These are phyloP conservation scores for Globisporangium mamillatum DNA, from an alignment of 352 stramenopile species.

Conservation along the genomic window DNA sequence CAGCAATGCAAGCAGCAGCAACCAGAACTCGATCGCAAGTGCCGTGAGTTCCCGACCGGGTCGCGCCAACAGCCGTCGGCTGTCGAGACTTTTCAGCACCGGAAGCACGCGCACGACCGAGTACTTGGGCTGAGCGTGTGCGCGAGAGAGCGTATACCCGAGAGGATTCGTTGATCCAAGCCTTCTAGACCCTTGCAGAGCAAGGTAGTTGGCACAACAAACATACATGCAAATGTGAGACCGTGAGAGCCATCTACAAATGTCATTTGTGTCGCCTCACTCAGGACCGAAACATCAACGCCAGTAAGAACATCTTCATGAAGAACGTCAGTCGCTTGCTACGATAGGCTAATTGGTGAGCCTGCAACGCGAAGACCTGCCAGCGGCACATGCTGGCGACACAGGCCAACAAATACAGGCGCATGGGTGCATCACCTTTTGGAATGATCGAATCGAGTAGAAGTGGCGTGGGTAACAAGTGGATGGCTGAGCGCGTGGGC, in stretches of 20 bases:
- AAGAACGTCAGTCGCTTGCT: too few relatives aligned
- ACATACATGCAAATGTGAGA: too few relatives aligned
- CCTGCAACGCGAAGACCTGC: too few relatives aligned
- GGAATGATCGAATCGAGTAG: not conserved
- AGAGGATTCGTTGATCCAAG: too few relatives aligned
- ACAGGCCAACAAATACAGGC: not conserved
- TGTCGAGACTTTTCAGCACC: constrained; percentile 21
- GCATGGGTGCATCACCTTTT: not conserved
- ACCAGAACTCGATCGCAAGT: not conserved
- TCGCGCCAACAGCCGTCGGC: constrained; percentile 15
- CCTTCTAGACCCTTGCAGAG: too few relatives aligned
- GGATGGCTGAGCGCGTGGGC: not conserved
- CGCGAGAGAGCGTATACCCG: not conserved
- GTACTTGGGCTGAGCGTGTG: constrained; percentile 18
- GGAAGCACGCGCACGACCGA: constrained; percentile 21
- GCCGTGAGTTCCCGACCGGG: not conserved
- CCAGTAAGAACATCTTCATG: too few relatives aligned
- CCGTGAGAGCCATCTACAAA: too few relatives aligned
- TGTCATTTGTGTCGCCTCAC: too few relatives aligned
- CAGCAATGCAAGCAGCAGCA: constrained; percentile 24
- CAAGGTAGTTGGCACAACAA: too few relatives aligned
- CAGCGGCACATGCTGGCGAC: too few relatives aligned
- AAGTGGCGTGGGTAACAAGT: not conserved
- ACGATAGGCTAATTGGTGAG: too few relatives aligned
- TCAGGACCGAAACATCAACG: too few relatives aligned